Evolutionary conservation across 176 grass and related monocot species (phyloP).

Genomic region (Stipa capillata): DNA sequence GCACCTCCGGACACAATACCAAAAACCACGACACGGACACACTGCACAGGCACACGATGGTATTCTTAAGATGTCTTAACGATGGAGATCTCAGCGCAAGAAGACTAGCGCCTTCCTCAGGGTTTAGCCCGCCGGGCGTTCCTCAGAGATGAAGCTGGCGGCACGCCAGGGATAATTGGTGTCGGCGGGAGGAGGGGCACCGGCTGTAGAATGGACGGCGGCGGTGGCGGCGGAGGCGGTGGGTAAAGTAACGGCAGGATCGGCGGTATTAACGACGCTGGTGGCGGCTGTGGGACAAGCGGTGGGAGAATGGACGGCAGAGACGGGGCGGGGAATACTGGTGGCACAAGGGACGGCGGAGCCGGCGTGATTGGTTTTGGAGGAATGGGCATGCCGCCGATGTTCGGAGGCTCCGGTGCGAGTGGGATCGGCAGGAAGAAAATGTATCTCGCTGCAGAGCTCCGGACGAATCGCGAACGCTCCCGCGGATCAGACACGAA

Average conservation of each 20-base stretch:
- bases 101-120: background rate
- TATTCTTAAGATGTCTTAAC: background rate
- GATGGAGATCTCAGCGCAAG: background rate
- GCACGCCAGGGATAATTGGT: too few relatives aligned
- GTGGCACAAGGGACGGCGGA: slow-evolving; percentile 32
- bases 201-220: slow-evolving; percentile 16
- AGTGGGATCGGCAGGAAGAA: slow-evolving; percentile 38
- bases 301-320: slow-evolving; percentile 37
- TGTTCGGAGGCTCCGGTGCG: slow-evolving; percentile 38
- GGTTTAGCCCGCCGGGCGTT: background rate
- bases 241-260: slow-evolving; percentile 5
- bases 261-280: slow-evolving; percentile 22
- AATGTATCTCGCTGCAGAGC: slow-evolving; percentile 1
- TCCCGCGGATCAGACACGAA: too few relatives aligned
- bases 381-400: slow-evolving; percentile 42
- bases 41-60: background rate
- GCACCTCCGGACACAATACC: background rate
- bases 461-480: too few relatives aligned
- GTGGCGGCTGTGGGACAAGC: slow-evolving; percentile 33
- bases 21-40: background rate
- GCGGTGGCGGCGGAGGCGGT: slow-evolving; percentile 22
- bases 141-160: slow-evolving; percentile 21
- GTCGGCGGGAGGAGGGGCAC: slow-evolving; percentile 16
- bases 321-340: slow-evolving; percentile 20
- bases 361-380: slow-evolving; percentile 40